phyloP scores from a whole-genome alignment of 768 basidiomycete species.

The Amanita muscaria region DNA sequence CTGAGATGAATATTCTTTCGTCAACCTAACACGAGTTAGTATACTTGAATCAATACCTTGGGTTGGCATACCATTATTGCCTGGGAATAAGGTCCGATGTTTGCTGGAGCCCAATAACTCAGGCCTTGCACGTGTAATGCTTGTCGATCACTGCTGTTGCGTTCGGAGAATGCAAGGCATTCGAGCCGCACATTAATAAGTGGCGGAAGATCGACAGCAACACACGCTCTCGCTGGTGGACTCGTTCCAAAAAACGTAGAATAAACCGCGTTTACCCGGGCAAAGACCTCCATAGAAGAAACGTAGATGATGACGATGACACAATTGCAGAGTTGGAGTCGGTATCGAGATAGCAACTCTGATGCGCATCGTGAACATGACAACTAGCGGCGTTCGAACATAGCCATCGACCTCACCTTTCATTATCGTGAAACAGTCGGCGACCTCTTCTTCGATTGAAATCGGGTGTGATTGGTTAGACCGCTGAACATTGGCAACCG shows the following conservation, averaged over 20 bases:
- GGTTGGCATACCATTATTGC: conserved; percentile 59
- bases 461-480: not conserved
- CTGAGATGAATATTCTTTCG: conserved; percentile 80
- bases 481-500: conserved; percentile 49
- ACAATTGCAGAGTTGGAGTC: conserved; percentile 48
- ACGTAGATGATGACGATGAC: conserved; percentile 78
- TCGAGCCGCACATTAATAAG: conserved; percentile 61
- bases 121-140: conserved; percentile 91
- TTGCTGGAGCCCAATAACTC: conserved; percentile 99
- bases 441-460: conserved; percentile 61
- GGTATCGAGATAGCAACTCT: conserved; percentile 46
- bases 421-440: conserved; percentile 54
- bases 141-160: conserved; percentile 36
- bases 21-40: conserved; percentile 41
- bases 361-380: not conserved
- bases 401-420: conserved; percentile 29
- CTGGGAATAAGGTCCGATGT: conserved; percentile 98
- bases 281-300: conserved; percentile 75
- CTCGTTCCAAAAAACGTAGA: conserved; percentile 78
- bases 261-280: conserved; percentile 70
- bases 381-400: not conserved
- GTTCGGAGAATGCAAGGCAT: conserved; percentile 62
- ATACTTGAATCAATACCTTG: not conserved
- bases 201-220: conserved; percentile 63
- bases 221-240: conserved; percentile 93